Base-by-base conservation (phyloP, 768 basidiomycete species). In the Dioszegia hungarica region DNA sequence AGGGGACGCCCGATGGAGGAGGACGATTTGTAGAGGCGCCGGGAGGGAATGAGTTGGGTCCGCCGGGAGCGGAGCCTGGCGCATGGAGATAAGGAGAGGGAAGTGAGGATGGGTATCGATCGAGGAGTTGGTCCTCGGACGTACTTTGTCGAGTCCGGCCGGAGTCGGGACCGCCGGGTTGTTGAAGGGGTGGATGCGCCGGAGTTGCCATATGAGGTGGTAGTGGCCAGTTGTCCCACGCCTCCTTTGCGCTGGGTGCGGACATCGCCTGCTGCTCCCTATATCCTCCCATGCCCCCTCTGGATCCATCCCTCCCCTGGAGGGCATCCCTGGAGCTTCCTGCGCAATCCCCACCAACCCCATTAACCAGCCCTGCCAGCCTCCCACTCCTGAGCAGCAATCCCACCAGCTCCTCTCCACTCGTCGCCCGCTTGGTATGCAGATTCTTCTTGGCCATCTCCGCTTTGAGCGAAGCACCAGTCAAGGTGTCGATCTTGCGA, bases 391-490 rank as follows among this genome's bases (percentile, higher is more conserved):
- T 45, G 5, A 71, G 46, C 44, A 73, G 55, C 29, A 72, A 45
- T 20, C 73, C 68, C 5, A 72, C 63, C 27, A 74, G 37, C 49
- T 75, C 75, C 25, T 75, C 75, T 11, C 67, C 84, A n/a, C 89
- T 89, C 22, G 90, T 85, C 2, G 88, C 88, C 36, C 90, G 81
- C 79, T 94, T 95, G 19, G 92, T 94, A 71, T 99, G 94, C 36
- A 99, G 77, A 71, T 99, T 98, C 83, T 99, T 99, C 84, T 98
- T 98, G 19, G 95, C 95, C 93, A 99, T 97, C 78, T 98, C 95
- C 20, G 94, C 95, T 76, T 97, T 98, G 36, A 99, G 76, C 2
- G 92, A 86, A 0, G 89, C 85, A 14, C 91, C 91, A 68, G 90
- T 91, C 76, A 97, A 89, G 29, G 88, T 84, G 68, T 98, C 95